Percentiles rank a stretch among this genome's conserved stretches.
These are phyloP conservation scores for Ustilago trichophora DNA, from an alignment of 1,284 basidiomycete genomes.

Conservation along the genomic window DNA sequence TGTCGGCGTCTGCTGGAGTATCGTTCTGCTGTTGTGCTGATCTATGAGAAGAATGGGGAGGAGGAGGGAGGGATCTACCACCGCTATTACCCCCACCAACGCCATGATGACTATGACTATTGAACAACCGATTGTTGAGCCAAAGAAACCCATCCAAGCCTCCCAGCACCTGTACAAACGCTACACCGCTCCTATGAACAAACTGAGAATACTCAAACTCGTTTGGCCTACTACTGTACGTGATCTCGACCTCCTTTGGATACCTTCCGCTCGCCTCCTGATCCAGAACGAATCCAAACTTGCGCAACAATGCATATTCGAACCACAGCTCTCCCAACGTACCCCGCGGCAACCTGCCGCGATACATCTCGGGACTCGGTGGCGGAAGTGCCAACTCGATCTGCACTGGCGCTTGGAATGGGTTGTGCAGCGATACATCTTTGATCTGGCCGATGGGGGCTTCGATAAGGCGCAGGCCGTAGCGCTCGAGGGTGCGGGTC, in stretches of 20 bases:
- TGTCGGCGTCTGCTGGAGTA: constrained; percentile 41
- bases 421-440: constrained; percentile 61
- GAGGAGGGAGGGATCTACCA: too few relatives aligned
- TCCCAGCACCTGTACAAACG: constrained; percentile 64
- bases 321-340: constrained; percentile 57
- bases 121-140: constrained; percentile 63
- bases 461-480: constrained; percentile 90
- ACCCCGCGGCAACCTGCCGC: constrained; percentile 33
- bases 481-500: constrained; percentile 84
- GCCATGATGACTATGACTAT: constrained; percentile 32
- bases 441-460: constrained; percentile 66
- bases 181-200: constrained; percentile 61
- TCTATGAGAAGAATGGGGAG: background rate
- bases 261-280: constrained; percentile 60
- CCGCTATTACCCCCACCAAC: background rate
- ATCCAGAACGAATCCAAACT: constrained; percentile 64
- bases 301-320: constrained; percentile 59
- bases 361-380: constrained; percentile 50
- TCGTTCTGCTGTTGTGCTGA: background rate
- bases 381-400: constrained; percentile 61
- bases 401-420: constrained; percentile 62
- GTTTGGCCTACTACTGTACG: constrained; percentile 61
- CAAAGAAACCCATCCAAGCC: constrained; percentile 62
- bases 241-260: constrained; percentile 51
- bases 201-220: constrained; percentile 64